A percentile compares a stretch with the other conserved stretches of the same genome.
Evolutionary conservation across 2,329 filamentous ascomycete genomes (phyloP).

Genomic region (Neoscytalidium dimidiatum): DNA sequence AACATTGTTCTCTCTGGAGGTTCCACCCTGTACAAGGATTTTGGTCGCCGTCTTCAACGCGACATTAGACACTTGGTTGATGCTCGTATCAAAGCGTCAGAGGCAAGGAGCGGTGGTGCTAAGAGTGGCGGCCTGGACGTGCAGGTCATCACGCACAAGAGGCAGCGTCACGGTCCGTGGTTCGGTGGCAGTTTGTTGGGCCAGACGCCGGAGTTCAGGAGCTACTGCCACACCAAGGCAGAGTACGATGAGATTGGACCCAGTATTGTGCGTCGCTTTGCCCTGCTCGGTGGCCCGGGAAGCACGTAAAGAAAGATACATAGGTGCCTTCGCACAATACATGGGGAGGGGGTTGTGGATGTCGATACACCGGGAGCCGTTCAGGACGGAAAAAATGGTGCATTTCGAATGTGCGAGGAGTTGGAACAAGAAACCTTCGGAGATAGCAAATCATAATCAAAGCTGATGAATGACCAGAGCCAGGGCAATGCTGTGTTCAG

Average conservation of each 20-base stretch:
- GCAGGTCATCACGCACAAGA: constrained; percentile 95
- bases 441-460: constrained; percentile 15
- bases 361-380: constrained; percentile 8
- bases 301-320: constrained; percentile 57
- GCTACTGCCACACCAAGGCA: constrained; percentile 84
- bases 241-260: constrained; percentile 58
- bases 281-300: constrained; percentile 87
- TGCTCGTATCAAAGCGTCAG: constrained; percentile 86
- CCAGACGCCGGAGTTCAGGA: constrained; percentile 96
- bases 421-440: neutral
- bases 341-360: neutral
- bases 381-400: neutral
- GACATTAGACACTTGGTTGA: constrained; percentile 97
- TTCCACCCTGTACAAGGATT: constrained; percentile 98
- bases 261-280: constrained; percentile 92
- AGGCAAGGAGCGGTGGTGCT: constrained; percentile 86
- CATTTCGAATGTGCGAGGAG: constrained; percentile 6
- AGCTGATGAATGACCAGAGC: constrained; percentile 2
- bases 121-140: constrained; percentile 94
- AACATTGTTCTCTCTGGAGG: constrained; percentile 98
- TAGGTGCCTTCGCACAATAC: neutral
- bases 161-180: constrained; percentile 96
- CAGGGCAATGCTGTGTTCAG: neutral
- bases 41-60: constrained; percentile 90
- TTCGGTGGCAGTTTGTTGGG: constrained; percentile 95